Base-by-base conservation (phyloP, 2,329 filamentous ascomycete species). In the Apiospora saccharicola region DNA sequence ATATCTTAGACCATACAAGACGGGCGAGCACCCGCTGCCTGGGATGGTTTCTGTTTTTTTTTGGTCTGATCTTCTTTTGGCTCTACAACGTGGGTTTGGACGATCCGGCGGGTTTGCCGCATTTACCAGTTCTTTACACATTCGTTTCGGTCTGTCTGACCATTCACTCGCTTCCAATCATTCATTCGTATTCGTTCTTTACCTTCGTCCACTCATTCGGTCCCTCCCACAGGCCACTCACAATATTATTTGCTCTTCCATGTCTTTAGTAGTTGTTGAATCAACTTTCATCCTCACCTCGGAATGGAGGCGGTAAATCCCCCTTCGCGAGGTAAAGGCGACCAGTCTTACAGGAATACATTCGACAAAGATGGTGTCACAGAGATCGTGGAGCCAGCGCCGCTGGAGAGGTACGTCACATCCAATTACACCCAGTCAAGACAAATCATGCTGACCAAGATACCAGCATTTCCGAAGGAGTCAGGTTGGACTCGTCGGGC, bases 241-340 rank as follows among this genome's bases (percentile, higher is more conserved):
- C 34, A 10, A 24, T 41, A 37, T 64, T 24, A 41, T n/a, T n/a
- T 34, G 34, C 34, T 19, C 57, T 64, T 70, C 47, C 68, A 70
- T 70, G 68, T 57, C 46, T 70, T 70, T 51, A 51, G 30, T 41
- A 70, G 68, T 57, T 51, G 30, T 57, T 43, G 24, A 57, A 34
- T 43, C 68, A 41, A 57, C 49, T 70, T 47, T 51, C 7, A 34
- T 53, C n/a, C 61, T 72, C 70, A 61, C 68, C 72, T 72, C 73
- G 76, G 71, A 69, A 79, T 79, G 78, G 78, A 78, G 67, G 75
- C 75, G 72, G 71, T 77, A 73, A 76, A 74, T n/a, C 46, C 46
- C 68, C 71, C 70, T 71, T 64, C 72, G 72, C 75, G 75, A 67
- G 75, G 77, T 43, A 75, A 77, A 75, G 78, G 74, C 71, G 74